Conservation (phyloP, 805 yeast species). For the Torulaspora microellipsoides region DNA sequence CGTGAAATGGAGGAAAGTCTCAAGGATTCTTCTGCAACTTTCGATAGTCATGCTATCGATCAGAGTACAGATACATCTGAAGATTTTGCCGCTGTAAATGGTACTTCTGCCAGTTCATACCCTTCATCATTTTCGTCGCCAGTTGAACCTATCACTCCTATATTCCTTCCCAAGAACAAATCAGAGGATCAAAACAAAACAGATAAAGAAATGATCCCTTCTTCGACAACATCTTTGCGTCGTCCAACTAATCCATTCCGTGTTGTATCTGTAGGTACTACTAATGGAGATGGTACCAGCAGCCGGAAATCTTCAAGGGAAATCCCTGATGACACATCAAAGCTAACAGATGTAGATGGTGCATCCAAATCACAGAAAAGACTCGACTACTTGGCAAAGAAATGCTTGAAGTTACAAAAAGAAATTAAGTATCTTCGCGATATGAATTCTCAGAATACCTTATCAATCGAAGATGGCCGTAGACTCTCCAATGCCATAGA, state of each 20-base stretch:
- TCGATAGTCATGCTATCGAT: conserved; percentile 2
- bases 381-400: conserved; percentile 32
- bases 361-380: conserved; percentile 29
- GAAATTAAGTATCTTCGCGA: conserved; percentile 38
- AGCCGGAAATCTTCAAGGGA: conserved; percentile 16
- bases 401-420: conserved; percentile 36
- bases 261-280: conserved; percentile 31
- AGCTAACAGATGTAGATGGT: conserved; percentile 6
- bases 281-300: conserved; percentile 6
- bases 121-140: conserved; percentile 9
- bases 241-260: conserved; percentile 32
- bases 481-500: conserved; percentile 36
- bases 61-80: conserved; percentile 14
- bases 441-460: conserved; percentile 35
- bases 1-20: no score
- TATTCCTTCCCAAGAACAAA: conserved; percentile 10
- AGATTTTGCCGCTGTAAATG: conserved; percentile 7
- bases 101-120: conserved; percentile 3
- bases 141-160: conserved; percentile 8
- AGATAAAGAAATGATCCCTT: background rate
- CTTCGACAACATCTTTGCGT: conserved; percentile 9
- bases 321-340: conserved; percentile 3
- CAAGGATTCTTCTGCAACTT: no score
- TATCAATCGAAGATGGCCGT: conserved; percentile 39
- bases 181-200: background rate